Evolutionary conservation across 2,329 filamentous ascomycete species (phyloP).

Genomic region (Fusarium bulbicola): DNA sequence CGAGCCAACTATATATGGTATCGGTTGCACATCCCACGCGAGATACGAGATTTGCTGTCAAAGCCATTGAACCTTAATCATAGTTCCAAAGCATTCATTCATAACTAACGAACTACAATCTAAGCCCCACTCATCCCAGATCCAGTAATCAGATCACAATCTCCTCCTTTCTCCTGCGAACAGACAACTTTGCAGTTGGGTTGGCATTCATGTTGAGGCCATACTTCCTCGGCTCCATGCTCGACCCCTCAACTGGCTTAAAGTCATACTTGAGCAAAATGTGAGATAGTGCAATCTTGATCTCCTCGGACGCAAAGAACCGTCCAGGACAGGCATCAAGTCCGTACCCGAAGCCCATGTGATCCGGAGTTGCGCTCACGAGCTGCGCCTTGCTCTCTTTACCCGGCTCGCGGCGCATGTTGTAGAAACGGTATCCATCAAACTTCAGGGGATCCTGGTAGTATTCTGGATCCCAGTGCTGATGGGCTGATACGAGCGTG

Average conservation of each 20-base stretch:
- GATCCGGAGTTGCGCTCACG: background rate
- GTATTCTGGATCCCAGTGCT: background rate
- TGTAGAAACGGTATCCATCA: background rate
- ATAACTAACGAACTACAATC: background rate
- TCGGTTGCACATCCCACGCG: rapidly evolving
- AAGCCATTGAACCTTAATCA: background rate
- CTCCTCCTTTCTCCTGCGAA: background rate
- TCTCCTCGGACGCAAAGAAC: background rate
- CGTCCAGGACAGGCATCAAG: background rate
- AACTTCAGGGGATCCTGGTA: background rate
- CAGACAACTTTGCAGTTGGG: background rate
- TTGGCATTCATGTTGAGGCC: background rate
- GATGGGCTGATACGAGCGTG: background rate
- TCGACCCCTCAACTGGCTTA: background rate
- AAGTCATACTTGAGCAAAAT: background rate
- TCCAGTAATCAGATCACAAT: background rate
- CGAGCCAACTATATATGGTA: too few species aligned
- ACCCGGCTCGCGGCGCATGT: background rate
- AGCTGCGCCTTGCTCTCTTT: background rate
- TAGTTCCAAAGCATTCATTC: background rate
- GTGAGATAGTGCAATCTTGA: background rate
- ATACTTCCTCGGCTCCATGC: background rate
- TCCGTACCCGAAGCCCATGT: background rate
- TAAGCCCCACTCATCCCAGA: rapidly evolving
- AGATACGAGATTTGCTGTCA: rapidly evolving